These are phyloP conservation scores for Ophiostoma sp. DNA, from an alignment of 2,329 filamentous ascomycete species.

Conservation along the genomic window DNA sequence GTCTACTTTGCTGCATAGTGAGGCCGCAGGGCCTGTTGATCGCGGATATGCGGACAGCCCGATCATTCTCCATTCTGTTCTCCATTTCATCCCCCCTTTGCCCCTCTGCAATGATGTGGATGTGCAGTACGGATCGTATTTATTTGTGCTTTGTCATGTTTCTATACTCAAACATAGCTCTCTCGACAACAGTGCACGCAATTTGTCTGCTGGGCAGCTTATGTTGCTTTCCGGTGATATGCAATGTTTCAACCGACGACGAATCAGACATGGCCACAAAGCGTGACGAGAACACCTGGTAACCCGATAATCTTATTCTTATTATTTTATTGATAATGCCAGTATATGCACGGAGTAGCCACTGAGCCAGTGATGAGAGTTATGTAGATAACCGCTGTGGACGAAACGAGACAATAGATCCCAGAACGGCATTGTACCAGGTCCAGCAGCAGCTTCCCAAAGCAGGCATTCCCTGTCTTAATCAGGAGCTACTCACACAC, in stretches of 20 bases:
- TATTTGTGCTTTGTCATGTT: background rate
- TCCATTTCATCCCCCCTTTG: background rate
- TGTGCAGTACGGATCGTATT: background rate
- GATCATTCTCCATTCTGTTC: background rate
- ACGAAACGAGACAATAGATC: background rate
- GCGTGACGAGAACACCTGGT: too few species aligned
- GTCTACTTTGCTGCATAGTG: background rate
- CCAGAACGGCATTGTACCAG: conserved; percentile 1
- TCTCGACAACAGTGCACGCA: too few species aligned
- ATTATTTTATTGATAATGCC: too few species aligned
- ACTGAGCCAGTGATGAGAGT: too few species aligned
- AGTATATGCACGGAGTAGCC: too few species aligned
- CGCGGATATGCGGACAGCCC: conserved; percentile 9
- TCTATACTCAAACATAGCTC: background rate
- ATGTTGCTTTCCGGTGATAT: too few species aligned
- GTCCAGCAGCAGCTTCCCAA: background rate
- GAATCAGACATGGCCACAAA: too few species aligned
- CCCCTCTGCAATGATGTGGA: background rate
- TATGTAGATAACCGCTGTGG: background rate
- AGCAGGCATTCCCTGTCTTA: conserved; percentile 10
- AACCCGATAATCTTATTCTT: too few species aligned
- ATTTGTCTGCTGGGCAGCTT: too few species aligned
- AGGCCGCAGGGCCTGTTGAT: conserved; percentile 11
- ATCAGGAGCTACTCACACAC: background rate
- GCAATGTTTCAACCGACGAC: too few species aligned